These are phyloP conservation scores for Chlamydomonas incerta DNA, from an alignment of 139 green algal genomes.

Conservation along the genomic window DNA sequence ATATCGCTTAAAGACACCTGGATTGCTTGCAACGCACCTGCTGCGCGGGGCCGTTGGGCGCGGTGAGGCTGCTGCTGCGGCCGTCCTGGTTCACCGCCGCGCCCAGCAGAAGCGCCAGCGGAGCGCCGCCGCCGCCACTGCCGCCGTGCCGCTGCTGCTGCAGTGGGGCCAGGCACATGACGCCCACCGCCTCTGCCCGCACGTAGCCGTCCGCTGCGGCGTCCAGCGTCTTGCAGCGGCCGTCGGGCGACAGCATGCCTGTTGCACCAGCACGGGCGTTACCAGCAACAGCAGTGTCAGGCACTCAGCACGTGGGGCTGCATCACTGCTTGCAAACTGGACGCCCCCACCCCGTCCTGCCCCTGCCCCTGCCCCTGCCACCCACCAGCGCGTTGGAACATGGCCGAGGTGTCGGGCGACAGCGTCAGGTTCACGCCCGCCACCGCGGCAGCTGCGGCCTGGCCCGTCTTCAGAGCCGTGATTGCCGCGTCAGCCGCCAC, in stretches of 20 bases:
- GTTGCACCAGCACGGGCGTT: too few species aligned
- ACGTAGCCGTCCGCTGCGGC: conserved; percentile 84
- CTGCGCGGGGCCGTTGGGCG: conserved; percentile 91
- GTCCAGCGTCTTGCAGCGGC: conserved; percentile 88
- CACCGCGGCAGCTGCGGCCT: conserved; percentile 39
- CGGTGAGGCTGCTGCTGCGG: conserved; percentile 86
- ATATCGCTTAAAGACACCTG: too few species aligned
- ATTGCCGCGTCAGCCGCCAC: conserved; percentile 72
- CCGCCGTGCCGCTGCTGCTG: neutral
- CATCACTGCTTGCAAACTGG: too few species aligned
- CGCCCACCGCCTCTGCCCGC: conserved; percentile 72
- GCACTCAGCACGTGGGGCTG: too few species aligned
- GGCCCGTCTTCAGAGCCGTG: conserved; percentile 18
- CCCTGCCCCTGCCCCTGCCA: too few species aligned
- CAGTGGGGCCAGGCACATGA: conserved; percentile 42
- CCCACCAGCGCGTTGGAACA: conserved; percentile 66
- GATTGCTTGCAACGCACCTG: too few species aligned
- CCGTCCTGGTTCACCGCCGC: conserved; percentile 93
- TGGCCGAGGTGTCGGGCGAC: conserved; percentile 69
- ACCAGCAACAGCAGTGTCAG: too few species aligned
- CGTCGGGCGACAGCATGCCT: conserved; percentile 76
- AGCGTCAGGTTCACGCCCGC: conserved; percentile 83
- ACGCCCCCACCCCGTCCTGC: too few species aligned
- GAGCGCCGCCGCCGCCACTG: neutral
- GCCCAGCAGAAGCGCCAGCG: conserved; percentile 60